phyloP scores from a whole-genome alignment of 2,329 filamentous ascomycete species.

The Arthrobotrys megalospora region DNA sequence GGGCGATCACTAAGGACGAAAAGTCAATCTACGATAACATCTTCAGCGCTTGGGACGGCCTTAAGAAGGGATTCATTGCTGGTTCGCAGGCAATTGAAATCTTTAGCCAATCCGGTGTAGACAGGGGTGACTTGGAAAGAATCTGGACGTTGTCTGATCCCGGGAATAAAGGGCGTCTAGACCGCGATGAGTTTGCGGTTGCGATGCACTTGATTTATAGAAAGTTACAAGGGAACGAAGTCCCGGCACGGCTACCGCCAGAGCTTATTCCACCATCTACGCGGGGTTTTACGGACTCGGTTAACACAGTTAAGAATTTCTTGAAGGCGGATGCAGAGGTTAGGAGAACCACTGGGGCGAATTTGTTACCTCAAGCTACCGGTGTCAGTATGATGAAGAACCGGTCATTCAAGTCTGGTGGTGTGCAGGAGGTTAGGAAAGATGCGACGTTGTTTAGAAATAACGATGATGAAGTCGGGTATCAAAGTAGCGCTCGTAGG shows the following conservation, averaged over 20 bases:
- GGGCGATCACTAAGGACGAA: constrained; percentile 98
- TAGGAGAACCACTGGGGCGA: constrained; percentile 89
- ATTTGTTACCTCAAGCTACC: constrained; percentile 92
- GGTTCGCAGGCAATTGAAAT: constrained; percentile 96
- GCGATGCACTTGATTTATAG: constrained; percentile 99
- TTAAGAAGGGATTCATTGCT: constrained; percentile 91
- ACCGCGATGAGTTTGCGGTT: constrained; percentile 97
- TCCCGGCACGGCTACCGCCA: constrained; percentile 87
- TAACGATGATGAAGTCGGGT: constrained; percentile 92
- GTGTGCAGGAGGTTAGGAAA: constrained; percentile 75
- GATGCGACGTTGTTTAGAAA: constrained; percentile 98
- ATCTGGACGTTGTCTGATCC: constrained; percentile 96
- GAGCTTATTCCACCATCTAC: constrained; percentile 96
- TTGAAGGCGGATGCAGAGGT: constrained; percentile 90
- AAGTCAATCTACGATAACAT: constrained; percentile 96
- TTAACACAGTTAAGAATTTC: constrained; percentile 91
- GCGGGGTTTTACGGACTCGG: constrained; percentile 90
- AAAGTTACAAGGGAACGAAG: constrained; percentile 93
- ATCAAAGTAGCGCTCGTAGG: constrained; percentile 92
- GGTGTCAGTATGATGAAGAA: constrained; percentile 98
- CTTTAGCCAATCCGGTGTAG: constrained; percentile 93
- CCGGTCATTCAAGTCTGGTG: constrained; percentile 84
- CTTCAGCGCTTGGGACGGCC: constrained; percentile 96
- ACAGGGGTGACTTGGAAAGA: constrained; percentile 88
- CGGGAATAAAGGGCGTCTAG: constrained; percentile 91